phyloP scores from a whole-genome alignment of 306 rosid genomes.

The Dalbergia cultrata region DNA sequence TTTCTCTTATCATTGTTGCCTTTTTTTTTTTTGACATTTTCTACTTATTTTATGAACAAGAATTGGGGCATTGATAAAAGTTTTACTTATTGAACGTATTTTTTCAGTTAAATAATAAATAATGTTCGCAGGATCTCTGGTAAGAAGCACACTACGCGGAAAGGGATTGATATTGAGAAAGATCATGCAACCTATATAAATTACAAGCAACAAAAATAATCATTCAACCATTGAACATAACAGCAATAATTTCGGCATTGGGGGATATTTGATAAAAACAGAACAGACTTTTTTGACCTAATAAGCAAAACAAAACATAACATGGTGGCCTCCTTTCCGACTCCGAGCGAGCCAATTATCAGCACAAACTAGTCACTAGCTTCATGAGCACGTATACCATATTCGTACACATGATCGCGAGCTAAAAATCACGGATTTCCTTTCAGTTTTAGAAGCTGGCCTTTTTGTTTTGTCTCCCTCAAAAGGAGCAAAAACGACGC shows the following conservation, averaged over 20 bases:
- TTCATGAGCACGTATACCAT: neutral
- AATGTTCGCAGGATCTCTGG: too few species aligned
- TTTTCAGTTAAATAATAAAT: too few species aligned
- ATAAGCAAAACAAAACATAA: neutral
- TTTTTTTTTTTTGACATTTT: too few species aligned
- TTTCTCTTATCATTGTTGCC: too few species aligned
- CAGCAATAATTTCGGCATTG: neutral
- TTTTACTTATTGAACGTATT: too few species aligned
- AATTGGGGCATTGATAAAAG: too few species aligned
- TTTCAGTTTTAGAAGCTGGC: neutral
- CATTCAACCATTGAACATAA: neutral
- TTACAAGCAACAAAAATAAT: neutral
- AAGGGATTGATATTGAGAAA: neutral
- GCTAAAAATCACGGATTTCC: neutral
- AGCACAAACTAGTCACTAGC: neutral
- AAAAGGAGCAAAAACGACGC: conserved; percentile 4
- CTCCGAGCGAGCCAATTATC: neutral
- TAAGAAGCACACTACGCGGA: neutral
- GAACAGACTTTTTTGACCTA: conserved; percentile 17
- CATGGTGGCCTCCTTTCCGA: conserved; percentile 23
- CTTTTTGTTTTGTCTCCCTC: neutral
- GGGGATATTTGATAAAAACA: neutral
- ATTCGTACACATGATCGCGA: conserved; percentile 4
- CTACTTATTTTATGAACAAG: too few species aligned
- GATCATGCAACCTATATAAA: too few species aligned